phyloP scores from a whole-genome alignment of 1,284 basidiomycete genomes.

The Chiua sp. region DNA sequence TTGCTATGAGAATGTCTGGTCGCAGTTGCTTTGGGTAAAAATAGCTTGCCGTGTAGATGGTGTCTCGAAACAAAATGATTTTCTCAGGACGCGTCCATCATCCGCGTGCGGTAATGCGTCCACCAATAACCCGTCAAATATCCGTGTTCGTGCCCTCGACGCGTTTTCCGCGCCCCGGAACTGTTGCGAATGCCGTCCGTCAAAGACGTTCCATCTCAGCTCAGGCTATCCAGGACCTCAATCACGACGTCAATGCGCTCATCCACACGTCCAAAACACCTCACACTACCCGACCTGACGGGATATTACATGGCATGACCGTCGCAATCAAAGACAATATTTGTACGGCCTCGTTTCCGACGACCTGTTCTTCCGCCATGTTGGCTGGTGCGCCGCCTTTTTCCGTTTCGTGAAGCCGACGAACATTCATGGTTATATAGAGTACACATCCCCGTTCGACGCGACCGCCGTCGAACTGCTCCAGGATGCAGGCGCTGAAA shows the following conservation, averaged over 20 bases:
- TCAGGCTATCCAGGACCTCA: conserved; percentile 9
- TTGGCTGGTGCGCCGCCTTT: conserved; percentile 56
- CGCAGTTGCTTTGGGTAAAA: too few species aligned
- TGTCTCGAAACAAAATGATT: too few species aligned
- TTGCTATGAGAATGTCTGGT: too few species aligned
- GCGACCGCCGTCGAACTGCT: conserved; percentile 84
- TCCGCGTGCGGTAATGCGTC: too few species aligned
- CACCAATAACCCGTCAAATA: not conserved
- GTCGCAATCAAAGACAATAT: conserved; percentile 91
- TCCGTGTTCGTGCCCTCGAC: not conserved
- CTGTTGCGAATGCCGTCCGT: too few species aligned
- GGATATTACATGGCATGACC: conserved; percentile 44
- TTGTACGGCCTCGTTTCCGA: conserved; percentile 69
- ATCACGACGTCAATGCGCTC: conserved; percentile 26
- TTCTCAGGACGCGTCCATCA: not conserved
- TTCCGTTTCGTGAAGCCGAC: not conserved
- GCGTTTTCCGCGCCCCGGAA: not conserved
- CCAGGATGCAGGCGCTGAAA: conserved; percentile 66
- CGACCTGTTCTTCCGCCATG: conserved; percentile 82
- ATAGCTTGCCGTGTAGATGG: too few species aligned
- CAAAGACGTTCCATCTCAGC: conserved; percentile 16
- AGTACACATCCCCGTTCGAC: conserved; percentile 84
- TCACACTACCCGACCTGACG: not conserved
- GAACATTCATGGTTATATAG: conserved; percentile 39
- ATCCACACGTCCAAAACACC: conserved; percentile 15